Evolutionary conservation across 2,329 filamentous ascomycete genomes (phyloP).

Genomic region (Berkeleyomyces basicola): DNA sequence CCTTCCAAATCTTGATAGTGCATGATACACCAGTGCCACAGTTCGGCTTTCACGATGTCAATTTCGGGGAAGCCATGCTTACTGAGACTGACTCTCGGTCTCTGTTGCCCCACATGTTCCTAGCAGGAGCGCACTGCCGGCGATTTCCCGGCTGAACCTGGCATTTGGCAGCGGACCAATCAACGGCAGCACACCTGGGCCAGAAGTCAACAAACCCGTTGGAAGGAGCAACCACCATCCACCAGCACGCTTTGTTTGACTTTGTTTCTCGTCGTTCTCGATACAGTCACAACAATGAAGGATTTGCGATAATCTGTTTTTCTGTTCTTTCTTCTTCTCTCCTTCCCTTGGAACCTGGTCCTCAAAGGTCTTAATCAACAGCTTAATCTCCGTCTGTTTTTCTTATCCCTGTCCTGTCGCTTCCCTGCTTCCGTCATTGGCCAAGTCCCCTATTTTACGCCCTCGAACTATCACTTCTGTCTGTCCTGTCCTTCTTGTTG

Average conservation of each 20-base stretch:
- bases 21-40: no score
- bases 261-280: constrained; percentile 8
- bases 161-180: background rate
- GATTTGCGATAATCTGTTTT: background rate
- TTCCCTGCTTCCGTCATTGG: background rate
- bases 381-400: background rate
- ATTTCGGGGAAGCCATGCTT: background rate
- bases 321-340: background rate
- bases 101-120: background rate
- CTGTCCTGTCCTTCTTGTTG: background rate
- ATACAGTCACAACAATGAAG: no score
- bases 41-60: background rate
- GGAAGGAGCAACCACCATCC: background rate
- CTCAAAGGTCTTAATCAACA: no score
- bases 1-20: no score
- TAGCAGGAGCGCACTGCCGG: background rate
- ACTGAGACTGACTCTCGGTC: background rate
- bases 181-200: background rate
- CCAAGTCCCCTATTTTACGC: background rate
- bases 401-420: background rate
- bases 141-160: background rate
- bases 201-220: background rate
- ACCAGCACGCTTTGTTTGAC: background rate
- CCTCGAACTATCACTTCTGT: background rate
- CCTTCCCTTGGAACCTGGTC: background rate